These are phyloP conservation scores for Botrytis hyacinthi DNA, from an alignment of 2,329 filamentous ascomycete species.

Conservation along the genomic window DNA sequence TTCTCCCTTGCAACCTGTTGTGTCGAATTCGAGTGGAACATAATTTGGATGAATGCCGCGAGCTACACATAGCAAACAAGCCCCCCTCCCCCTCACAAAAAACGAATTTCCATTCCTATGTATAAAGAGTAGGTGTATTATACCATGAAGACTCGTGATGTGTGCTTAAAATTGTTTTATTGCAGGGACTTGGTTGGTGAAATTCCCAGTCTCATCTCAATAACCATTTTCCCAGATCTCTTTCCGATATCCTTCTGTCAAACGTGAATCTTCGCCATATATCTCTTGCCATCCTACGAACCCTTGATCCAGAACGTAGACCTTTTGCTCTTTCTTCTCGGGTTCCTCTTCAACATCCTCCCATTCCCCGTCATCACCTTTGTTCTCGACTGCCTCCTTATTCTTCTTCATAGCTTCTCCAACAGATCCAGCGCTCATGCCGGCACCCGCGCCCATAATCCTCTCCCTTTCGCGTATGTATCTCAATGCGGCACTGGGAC, in stretches of 20 bases:
- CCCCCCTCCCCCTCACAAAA: neutral
- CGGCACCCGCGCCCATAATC: constrained; percentile 34
- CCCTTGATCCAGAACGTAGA: constrained; percentile 78
- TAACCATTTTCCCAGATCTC: constrained; percentile 67
- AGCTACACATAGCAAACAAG: neutral
- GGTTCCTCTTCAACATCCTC: constrained; percentile 33
- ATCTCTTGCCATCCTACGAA: constrained; percentile 88
- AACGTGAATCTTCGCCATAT: constrained; percentile 70
- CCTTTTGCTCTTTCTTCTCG: constrained; percentile 56
- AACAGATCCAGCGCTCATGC: constrained; percentile 25
- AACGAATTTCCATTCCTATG: no score
- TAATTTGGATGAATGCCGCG: neutral
- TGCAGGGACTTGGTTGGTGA: neutral
- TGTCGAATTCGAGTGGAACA: neutral
- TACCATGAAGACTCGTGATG: neutral
- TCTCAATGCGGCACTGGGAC: constrained; percentile 76
- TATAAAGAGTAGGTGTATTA: neutral
- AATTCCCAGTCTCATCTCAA: constrained; percentile 18
- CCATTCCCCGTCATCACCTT: constrained; percentile 39
- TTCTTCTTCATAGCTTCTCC: constrained; percentile 29
- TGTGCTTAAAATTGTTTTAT: neutral
- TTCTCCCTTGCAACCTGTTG: neutral
- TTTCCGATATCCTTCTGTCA: constrained; percentile 82
- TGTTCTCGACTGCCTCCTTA: constrained; percentile 29
- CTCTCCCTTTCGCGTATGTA: constrained; percentile 72